Evolutionary conservation across 2,329 filamentous ascomycete genomes (phyloP).

Genomic region (Penicillium sp.): DNA sequence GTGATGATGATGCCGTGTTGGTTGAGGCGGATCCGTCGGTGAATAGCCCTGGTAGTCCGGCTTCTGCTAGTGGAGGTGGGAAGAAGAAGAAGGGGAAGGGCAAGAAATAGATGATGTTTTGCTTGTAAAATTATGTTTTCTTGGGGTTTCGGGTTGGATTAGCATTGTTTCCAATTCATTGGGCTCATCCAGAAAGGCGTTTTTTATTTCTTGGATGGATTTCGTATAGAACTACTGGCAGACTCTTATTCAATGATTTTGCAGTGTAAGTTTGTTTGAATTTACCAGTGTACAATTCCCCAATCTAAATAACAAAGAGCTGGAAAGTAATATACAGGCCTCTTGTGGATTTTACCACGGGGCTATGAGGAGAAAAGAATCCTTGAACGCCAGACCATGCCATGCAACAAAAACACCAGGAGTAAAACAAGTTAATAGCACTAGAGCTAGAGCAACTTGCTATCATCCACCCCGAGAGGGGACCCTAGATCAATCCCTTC

Average conservation of each 20-base stretch:
- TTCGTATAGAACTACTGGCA: not conserved
- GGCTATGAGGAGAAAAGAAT: constrained; percentile 6
- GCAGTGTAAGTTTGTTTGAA: not conserved
- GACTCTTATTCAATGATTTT: not conserved
- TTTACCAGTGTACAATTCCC: constrained; percentile 20
- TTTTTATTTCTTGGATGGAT: constrained; percentile 4
- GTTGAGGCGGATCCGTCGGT: constrained; percentile 67
- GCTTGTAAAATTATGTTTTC: constrained; percentile 23
- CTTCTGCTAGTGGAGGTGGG: constrained; percentile 37
- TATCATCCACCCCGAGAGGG: constrained; percentile 36
- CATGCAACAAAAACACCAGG: constrained; percentile 10
- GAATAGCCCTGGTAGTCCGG: constrained; percentile 33
- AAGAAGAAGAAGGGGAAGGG: constrained; percentile 56
- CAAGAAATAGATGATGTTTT: constrained; percentile 49
- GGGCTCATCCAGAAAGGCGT: constrained; percentile 15
- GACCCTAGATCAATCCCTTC: constrained; percentile 41
- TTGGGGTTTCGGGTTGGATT: constrained; percentile 9
- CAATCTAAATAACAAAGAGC: not conserved
- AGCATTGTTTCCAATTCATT: constrained; percentile 12
- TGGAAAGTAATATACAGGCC: constrained; percentile 25
- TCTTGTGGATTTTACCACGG: not conserved
- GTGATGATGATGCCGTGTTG: constrained; percentile 77
- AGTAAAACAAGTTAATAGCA: not conserved
- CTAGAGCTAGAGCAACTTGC: constrained; percentile 35
- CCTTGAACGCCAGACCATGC: constrained; percentile 24